phyloP scores from a whole-genome alignment of 805 yeast species.

The Candida fluviatilis region DNA sequence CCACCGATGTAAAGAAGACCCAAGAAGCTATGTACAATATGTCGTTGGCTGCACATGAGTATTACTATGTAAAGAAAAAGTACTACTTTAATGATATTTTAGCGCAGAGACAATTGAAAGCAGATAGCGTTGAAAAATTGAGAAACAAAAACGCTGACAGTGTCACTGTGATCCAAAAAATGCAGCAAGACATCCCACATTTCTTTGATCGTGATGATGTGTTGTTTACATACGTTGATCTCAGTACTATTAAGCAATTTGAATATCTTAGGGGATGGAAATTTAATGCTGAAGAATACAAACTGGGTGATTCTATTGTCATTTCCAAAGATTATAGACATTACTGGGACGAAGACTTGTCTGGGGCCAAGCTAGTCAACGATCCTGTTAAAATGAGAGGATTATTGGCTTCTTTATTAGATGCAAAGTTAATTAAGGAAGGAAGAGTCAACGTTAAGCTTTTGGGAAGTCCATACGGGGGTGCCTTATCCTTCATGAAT shows the following conservation, averaged over 20 bases:
- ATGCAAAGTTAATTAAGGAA: conserved; percentile 20
- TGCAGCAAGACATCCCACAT: conserved; percentile 48
- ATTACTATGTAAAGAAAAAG: conserved; percentile 40
- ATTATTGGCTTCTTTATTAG: conserved; percentile 37
- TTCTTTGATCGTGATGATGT: conserved; percentile 41
- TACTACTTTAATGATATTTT: conserved; percentile 33
- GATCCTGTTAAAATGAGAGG: conserved; percentile 28
- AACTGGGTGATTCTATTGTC: conserved; percentile 55
- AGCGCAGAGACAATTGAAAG: conserved; percentile 32
- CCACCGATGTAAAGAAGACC: conserved; percentile 26
- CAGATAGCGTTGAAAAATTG: conserved; percentile 38
- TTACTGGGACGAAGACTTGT: conserved; percentile 28
- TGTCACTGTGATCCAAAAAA: conserved; percentile 40
- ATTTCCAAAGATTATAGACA: conserved; percentile 40
- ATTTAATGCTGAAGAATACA: conserved; percentile 25
- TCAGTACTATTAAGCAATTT: conserved; percentile 30
- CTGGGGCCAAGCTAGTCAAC: conserved; percentile 34
- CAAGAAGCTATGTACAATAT: conserved; percentile 34
- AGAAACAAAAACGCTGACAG: conserved; percentile 38
- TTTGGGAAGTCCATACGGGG: conserved; percentile 42
- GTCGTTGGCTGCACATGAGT: conserved; percentile 46
- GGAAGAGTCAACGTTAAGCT: conserved; percentile 19
- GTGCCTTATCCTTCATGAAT: conserved; percentile 39
- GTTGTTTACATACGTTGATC: conserved; percentile 49
- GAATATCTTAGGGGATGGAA: conserved; percentile 34